These are phyloP conservation scores for Myxozyma vanderwaltii DNA, from an alignment of 805 yeast species.

Conservation along the genomic window DNA sequence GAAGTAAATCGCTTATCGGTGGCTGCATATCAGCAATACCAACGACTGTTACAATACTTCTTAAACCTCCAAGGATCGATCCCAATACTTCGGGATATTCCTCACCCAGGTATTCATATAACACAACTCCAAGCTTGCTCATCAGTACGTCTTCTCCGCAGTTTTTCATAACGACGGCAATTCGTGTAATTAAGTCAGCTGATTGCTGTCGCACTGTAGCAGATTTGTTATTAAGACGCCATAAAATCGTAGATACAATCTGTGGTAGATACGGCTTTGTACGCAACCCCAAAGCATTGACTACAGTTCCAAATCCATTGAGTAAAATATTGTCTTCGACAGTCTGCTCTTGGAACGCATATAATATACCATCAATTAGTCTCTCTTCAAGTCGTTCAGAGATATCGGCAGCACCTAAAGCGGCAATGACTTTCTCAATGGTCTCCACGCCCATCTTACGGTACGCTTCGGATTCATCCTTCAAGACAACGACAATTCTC, in stretches of 20 bases:
- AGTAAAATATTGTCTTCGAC: conserved; percentile 58
- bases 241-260: conserved; percentile 69
- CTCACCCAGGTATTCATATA: conserved; percentile 92
- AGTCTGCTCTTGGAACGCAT: conserved; percentile 79
- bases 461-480: conserved; percentile 81
- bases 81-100: conserved; percentile 93
- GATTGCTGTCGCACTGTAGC: conserved; percentile 81
- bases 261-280: conserved; percentile 72
- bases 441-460: conserved; percentile 79
- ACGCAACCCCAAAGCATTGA: conserved; percentile 62
- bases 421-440: conserved; percentile 55
- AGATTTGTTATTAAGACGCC: conserved; percentile 68
- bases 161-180: conserved; percentile 65
- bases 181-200: conserved; percentile 67
- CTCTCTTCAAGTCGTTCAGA: conserved; percentile 62
- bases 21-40: conserved; percentile 71
- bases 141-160: conserved; percentile 68
- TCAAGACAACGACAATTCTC: conserved; percentile 57
- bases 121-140: conserved; percentile 67
- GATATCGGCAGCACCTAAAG: conserved; percentile 60
- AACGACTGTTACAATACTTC: conserved; percentile 60
- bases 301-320: conserved; percentile 64
- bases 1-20: conserved; percentile 76
- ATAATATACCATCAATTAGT: conserved; percentile 76
- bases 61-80: conserved; percentile 72